Conservation (phyloP, 306 rosid species). For the Pterocarpus macrocarpus region DNA sequence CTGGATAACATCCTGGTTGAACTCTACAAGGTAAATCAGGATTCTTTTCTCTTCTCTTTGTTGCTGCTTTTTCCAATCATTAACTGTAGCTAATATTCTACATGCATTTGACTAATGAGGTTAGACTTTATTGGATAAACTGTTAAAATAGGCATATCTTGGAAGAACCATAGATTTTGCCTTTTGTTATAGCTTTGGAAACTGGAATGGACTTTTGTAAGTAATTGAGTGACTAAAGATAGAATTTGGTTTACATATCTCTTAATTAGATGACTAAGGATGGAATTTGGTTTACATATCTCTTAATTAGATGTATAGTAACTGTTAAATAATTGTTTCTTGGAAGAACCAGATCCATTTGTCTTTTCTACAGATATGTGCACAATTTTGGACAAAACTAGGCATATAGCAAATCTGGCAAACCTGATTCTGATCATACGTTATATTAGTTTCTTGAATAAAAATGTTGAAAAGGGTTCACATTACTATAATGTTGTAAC, state of each 20-base stretch:
- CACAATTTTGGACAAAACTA: background rate
- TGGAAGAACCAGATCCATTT: background rate
- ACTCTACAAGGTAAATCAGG: constrained; percentile 75
- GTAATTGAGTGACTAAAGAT: background rate
- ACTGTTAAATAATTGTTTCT: no score
- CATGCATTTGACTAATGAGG: constrained; percentile 13
- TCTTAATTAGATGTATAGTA: background rate
- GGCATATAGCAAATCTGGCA: background rate
- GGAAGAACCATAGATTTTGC: background rate
- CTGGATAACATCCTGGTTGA: constrained; percentile 87
- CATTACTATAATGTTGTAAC: background rate
- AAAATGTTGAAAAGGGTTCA: background rate
- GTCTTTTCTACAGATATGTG: background rate
- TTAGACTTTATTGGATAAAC: constrained; percentile 1
- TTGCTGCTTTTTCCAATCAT: background rate
- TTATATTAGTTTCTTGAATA: background rate
- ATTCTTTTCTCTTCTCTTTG: constrained; percentile 3
- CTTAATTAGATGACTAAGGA: background rate
- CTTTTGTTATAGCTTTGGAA: background rate
- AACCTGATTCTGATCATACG: background rate
- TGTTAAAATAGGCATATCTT: background rate
- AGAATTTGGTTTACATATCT: background rate
- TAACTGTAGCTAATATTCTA: background rate
- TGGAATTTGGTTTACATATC: background rate
- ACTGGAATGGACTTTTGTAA: background rate